A percentile compares a stretch with the other conserved stretches of the same genome.
These are phyloP conservation scores for Globisporangium polare DNA, from an alignment of 352 stramenopile species.

Conservation along the genomic window DNA sequence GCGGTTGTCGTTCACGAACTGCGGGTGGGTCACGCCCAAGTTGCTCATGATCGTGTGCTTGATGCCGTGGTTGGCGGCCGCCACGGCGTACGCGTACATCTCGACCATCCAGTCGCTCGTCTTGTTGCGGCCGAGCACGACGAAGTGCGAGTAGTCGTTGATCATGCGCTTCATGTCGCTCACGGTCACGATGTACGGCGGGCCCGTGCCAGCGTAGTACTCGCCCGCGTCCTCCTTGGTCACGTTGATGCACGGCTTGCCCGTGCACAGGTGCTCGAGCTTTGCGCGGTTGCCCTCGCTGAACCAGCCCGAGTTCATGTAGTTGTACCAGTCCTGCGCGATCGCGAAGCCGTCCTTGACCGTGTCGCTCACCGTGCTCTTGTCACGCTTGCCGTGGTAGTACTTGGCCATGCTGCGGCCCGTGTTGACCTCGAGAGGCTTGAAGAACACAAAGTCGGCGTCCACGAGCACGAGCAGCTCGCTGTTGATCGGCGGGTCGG, in stretches of 20 bases:
- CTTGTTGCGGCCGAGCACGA: constrained; percentile 34
- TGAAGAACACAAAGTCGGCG: constrained; percentile 21
- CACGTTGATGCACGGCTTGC: constrained; percentile 30
- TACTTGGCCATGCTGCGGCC: constrained; percentile 35
- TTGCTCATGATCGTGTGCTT: constrained; percentile 50
- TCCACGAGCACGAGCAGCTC: constrained; percentile 25
- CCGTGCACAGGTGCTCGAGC: constrained; percentile 30
- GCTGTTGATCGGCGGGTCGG: constrained; percentile 20
- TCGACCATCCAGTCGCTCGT: constrained; percentile 46
- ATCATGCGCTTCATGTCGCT: constrained; percentile 39
- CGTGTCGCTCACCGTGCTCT: constrained; percentile 30
- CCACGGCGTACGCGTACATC: constrained; percentile 50
- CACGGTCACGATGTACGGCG: constrained; percentile 59
- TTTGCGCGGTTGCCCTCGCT: constrained; percentile 18
- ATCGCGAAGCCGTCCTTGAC: constrained; percentile 37
- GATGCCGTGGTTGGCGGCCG: constrained; percentile 47
- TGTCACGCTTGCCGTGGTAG: constrained; percentile 30
- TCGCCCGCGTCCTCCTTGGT: constrained; percentile 29
- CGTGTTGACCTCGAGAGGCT: constrained; percentile 29
- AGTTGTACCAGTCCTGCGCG: constrained; percentile 47
- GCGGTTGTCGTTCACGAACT: constrained; percentile 17
- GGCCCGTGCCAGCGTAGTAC: constrained; percentile 41
- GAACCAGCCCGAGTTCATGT: constrained; percentile 40
- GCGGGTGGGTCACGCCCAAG: constrained; percentile 40
- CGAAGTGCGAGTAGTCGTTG: constrained; percentile 51